Base-by-base conservation (phyloP, 2,329 filamentous ascomycete genomes). In the Diaporthe vexans region DNA sequence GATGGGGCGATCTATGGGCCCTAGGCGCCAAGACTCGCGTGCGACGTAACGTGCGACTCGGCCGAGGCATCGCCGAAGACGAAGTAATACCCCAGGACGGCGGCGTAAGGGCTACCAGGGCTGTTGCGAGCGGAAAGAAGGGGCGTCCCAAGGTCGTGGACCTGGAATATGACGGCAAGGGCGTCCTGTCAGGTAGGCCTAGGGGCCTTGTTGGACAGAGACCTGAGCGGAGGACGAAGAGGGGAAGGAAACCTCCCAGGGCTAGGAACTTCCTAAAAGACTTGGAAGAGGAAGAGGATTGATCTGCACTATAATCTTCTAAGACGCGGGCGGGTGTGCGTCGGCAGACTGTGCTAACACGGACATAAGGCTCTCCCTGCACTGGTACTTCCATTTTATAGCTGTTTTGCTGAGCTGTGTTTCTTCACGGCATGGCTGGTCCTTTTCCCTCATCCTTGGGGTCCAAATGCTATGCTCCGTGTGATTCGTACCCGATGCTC, bases 1-100 rank as follows among this genome's bases (percentile, higher is more conserved):
- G 86, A 71, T 98, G 96, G 97, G 97, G 97, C 52, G 97, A 98
- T 81, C 87, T 98, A 13, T 99, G 97, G 97, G 95, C 96, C 0
- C 87, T 98, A 0, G 97, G 97, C 0, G 96, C 95, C 29, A 98
- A 98, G 88, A 97, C 95, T 0, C 89, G 95, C 17, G 89, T 93
- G 5, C 80, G 83, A 2, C 86, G 94, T 61, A 86, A 85, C 19
- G 84, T 94, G 57, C 89, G 91, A 10, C 83, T 93, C 4, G 94
- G 94, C 70, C 82, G 81, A 76, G 82, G 79, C 33, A 84, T 81
- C 46, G 78, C 76, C 19, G 80, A 63, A 68, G 77, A 73, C 56
- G 74, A 61, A 40, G 46, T 69, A 19, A 63, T 78, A 8, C 79
- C 81, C 0, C 83, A 86, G 37, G 88, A 88, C 52, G 86, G 86